Percentiles rank a stretch among this genome's conserved stretches.
These are phyloP conservation scores for Vitellaria paradoxa DNA, from an alignment of 179 eudicot species.

Conservation along the genomic window DNA sequence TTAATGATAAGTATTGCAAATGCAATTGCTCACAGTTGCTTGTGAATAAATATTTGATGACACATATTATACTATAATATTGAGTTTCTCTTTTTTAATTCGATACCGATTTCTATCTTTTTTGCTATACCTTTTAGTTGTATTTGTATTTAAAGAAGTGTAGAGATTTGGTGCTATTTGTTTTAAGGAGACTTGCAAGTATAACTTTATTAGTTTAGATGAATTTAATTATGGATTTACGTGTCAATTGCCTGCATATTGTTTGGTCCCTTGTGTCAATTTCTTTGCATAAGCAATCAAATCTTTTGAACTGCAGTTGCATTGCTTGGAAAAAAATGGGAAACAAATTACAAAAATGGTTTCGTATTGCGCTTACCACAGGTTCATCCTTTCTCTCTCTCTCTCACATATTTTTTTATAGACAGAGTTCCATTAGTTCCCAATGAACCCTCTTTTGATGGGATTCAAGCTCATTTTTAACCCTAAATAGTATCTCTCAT, in stretches of 20 bases:
- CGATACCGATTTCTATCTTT: neutral
- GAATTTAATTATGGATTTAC: too few relatives aligned
- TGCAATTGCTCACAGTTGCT: neutral
- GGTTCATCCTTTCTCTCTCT: slow-evolving; percentile 40
- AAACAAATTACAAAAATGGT: slow-evolving; percentile 93
- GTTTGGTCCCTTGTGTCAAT: slow-evolving; percentile 9
- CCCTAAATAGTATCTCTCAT: neutral
- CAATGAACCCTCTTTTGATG: neutral
- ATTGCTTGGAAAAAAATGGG: slow-evolving; percentile 86
- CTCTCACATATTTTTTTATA: neutral
- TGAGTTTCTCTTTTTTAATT: too few relatives aligned
- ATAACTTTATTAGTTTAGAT: too few relatives aligned
- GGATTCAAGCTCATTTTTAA: neutral
- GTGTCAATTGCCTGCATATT: neutral
- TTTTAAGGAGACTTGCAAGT: too few relatives aligned
- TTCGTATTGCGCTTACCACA: slow-evolving; percentile 94
- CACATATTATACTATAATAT: neutral
- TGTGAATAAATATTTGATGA: neutral
- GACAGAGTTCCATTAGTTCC: slow-evolving; percentile 2
- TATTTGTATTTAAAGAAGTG: neutral
- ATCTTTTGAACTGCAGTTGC: slow-evolving; percentile 54
- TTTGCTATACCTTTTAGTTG: neutral
- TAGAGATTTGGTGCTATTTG: too few relatives aligned
- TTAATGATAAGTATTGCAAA: neutral
- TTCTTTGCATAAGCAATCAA: slow-evolving; percentile 5